A percentile compares a stretch with the other conserved stretches of the same genome.
phyloP scores from a whole-genome alignment of 371 early-diverging fungal genomes.

The Zychaea mexicana region DNA sequence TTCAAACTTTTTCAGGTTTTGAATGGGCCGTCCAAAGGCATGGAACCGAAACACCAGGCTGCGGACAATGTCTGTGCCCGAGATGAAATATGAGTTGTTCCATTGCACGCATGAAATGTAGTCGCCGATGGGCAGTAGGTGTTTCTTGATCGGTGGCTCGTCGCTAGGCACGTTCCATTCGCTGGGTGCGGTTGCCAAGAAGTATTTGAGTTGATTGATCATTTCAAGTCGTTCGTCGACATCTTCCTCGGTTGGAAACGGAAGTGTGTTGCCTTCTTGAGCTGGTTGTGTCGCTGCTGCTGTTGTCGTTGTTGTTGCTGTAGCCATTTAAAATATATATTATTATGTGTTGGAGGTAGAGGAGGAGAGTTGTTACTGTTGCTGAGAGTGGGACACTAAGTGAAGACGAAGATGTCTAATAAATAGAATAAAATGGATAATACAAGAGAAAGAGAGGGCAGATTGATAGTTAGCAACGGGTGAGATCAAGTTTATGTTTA shows the following conservation, averaged over 20 bases:
- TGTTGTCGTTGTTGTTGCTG: neutral
- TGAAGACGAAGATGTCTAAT: too few relatives aligned
- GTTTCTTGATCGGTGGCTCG: conserved; percentile 25
- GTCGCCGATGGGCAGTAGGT: conserved; percentile 76
- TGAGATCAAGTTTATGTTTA: too few relatives aligned
- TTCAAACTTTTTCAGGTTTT: conserved; percentile 84
- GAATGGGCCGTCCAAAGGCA: conserved; percentile 63
- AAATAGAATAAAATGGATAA: too few relatives aligned
- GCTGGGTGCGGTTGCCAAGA: conserved; percentile 57
- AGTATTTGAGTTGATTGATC: conserved; percentile 55
- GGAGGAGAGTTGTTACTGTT: too few relatives aligned
- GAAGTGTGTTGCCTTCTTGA: conserved; percentile 8
- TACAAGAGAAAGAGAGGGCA: too few relatives aligned
- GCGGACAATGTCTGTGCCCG: conserved; percentile 89
- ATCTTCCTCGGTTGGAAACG: conserved; percentile 33
- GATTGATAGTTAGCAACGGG: too few relatives aligned
- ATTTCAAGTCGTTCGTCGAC: conserved; percentile 32
- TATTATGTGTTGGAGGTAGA: too few relatives aligned
- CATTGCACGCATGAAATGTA: conserved; percentile 78
- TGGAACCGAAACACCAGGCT: conserved; percentile 75
- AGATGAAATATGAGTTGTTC: conserved; percentile 61
- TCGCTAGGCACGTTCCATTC: conserved; percentile 48
- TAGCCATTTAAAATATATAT: too few relatives aligned
- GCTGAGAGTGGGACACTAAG: too few relatives aligned
- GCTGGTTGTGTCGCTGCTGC: neutral